A percentile compares a stretch with the other conserved stretches of the same genome.
phyloP scores from a whole-genome alignment of 306 rosid species.

The Herpetospermum pedunculosum region DNA sequence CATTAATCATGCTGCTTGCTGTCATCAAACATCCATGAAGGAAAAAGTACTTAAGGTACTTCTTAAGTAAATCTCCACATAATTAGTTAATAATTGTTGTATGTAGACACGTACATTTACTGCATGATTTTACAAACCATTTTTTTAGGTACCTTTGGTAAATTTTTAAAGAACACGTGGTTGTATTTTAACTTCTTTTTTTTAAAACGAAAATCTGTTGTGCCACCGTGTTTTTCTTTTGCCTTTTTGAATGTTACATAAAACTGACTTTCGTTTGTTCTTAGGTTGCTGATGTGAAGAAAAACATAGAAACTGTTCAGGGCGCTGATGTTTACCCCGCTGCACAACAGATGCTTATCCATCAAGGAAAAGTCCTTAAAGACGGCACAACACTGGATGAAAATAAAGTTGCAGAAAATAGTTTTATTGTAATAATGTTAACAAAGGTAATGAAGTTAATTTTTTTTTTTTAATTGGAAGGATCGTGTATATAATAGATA shows the following conservation, averaged over 20 bases:
- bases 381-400: slow-evolving; percentile 69
- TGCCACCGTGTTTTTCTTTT: neutral
- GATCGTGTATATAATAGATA: neutral
- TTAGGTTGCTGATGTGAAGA: slow-evolving; percentile 85
- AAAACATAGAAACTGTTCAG: slow-evolving; percentile 56
- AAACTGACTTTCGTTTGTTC: neutral
- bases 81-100: neutral
- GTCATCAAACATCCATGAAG: neutral
- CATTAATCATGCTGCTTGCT: neutral
- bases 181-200: neutral
- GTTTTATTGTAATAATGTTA: slow-evolving; percentile 87
- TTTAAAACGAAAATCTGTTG: no score
- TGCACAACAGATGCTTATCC: slow-evolving; percentile 81
- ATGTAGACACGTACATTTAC: neutral
- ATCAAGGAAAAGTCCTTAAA: slow-evolving; percentile 88
- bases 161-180: neutral
- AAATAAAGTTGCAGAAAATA: slow-evolving; percentile 70
- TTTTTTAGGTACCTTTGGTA: neutral
- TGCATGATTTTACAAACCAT: neutral
- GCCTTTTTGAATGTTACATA: neutral
- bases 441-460: slow-evolving; percentile 45
- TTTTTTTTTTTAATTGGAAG: neutral
- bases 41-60: neutral
- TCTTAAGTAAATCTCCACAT: neutral
- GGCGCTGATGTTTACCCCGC: slow-evolving; percentile 81